Conservation (phyloP, 306 rosid species). For the Benincasa hispida region DNA sequence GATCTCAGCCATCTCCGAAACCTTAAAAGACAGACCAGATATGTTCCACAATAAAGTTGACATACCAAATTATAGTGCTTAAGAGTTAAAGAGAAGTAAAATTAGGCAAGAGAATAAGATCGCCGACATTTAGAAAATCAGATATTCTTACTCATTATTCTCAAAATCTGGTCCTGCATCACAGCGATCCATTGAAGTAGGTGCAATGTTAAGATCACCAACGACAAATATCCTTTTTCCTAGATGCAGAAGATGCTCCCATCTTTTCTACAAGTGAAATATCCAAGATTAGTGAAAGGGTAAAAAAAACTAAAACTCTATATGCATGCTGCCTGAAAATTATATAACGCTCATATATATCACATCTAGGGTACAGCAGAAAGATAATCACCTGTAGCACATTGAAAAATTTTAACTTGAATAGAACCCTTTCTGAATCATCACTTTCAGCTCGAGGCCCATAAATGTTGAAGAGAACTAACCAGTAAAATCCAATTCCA, state of each 20-base stretch:
- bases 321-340: not conserved
- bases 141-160: constrained; percentile 49
- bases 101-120: not conserved
- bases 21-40: constrained; percentile 29
- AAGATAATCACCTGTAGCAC: constrained; percentile 51
- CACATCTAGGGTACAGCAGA: not conserved
- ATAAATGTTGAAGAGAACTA: constrained; percentile 81
- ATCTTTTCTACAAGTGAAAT: constrained; percentile 62
- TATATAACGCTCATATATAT: not conserved
- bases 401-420: constrained; percentile 56
- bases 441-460: constrained; percentile 84
- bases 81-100: not conserved
- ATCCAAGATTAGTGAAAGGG: constrained; percentile 21
- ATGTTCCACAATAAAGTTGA: not conserved
- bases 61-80: not conserved
- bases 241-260: constrained; percentile 56
- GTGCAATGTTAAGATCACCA: constrained; percentile 98
- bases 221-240: constrained; percentile 71
- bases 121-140: constrained; percentile 13
- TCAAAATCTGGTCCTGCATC: constrained; percentile 93
- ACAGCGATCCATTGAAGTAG: constrained; percentile 66
- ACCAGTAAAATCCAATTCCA: constrained; percentile 15
- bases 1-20: constrained; percentile 90
- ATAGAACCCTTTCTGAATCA: constrained; percentile 63
- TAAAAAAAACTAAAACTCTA: constrained; percentile 9